A percentile compares a stretch with the other conserved stretches of the same genome.
Evolutionary conservation across 2,329 filamentous ascomycete species (phyloP).

Genomic region (Pestalotiopsis sp.): DNA sequence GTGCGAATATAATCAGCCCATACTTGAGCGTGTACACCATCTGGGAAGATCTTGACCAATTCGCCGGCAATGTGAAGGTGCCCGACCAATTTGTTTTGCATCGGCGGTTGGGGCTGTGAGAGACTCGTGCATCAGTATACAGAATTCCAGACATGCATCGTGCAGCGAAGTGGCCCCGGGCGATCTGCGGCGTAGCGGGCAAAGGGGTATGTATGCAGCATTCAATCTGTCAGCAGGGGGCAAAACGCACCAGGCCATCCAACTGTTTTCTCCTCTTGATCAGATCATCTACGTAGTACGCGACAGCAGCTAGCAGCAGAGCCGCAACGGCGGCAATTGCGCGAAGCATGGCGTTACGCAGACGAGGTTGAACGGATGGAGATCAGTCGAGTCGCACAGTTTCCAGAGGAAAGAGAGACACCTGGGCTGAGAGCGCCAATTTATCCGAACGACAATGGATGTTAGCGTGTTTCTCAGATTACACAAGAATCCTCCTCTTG

Average conservation of each 20-base stretch:
- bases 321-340: slow-evolving; percentile 44
- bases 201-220: no score
- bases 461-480: no score
- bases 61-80: slow-evolving; percentile 6
- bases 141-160: not conserved
- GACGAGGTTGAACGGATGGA: not conserved
- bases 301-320: slow-evolving; percentile 35
- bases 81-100: slow-evolving; percentile 1
- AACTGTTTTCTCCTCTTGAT: slow-evolving; percentile 3
- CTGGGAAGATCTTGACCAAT: not conserved
- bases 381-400: not conserved
- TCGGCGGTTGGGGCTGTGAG: slow-evolving; percentile 5
- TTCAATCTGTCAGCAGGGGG: not conserved
- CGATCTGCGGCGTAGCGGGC: no score
- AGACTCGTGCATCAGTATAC: not conserved
- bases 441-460: no score
- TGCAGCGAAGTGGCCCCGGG: no score
- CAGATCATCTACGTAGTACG: slow-evolving; percentile 5
- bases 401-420: not conserved
- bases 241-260: not conserved
- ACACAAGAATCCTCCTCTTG: no score
- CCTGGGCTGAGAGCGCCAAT: no score
- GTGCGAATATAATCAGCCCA: not conserved
- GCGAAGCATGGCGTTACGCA: slow-evolving; percentile 15
- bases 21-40: not conserved